Evolutionary conservation across 495 filamentous ascomycete species (phyloP).

Genomic region (Copromyces sp.): DNA sequence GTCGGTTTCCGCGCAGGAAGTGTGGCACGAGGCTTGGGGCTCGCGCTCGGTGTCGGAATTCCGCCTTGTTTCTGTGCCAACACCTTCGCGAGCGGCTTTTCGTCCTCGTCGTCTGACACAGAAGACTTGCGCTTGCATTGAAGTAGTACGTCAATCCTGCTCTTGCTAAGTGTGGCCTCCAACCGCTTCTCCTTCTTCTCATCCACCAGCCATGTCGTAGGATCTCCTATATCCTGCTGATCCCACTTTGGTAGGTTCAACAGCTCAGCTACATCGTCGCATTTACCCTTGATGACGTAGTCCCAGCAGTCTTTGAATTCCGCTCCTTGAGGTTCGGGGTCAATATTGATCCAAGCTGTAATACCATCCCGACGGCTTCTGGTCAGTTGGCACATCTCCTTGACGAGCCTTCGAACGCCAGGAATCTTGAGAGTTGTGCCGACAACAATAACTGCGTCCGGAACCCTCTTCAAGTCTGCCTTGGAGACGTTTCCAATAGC

Average conservation of each 20-base stretch:
- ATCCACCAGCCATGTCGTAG: conserved; percentile 27
- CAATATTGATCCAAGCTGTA: conserved; percentile 89
- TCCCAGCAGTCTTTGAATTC: conserved; percentile 92
- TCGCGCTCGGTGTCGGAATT: conserved; percentile 56
- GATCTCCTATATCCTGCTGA: conserved; percentile 39
- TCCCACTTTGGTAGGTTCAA: conserved; percentile 70
- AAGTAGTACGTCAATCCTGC: conserved; percentile 29
- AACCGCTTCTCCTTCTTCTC: conserved; percentile 28
- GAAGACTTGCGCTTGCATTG: conserved; percentile 22
- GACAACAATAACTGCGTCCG: conserved; percentile 87
- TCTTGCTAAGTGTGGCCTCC: conserved; percentile 21
- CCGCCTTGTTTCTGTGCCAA: conserved; percentile 22
- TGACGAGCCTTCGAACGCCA: conserved; percentile 77
- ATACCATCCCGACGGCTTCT: conserved; percentile 75
- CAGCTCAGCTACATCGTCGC: conserved; percentile 73
- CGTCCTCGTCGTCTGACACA: conserved; percentile 12
- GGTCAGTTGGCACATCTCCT: conserved; percentile 78
- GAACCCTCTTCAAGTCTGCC: conserved; percentile 71
- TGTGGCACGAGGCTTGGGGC: conserved; percentile 41
- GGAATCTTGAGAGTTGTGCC: conserved; percentile 94
- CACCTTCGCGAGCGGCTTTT: conserved; percentile 12
- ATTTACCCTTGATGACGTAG: conserved; percentile 74
- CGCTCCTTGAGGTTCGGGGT: conserved; percentile 65
- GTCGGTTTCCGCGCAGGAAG: conserved; percentile 26
- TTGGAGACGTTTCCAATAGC: conserved; percentile 85